Percentiles rank a stretch among this genome's conserved stretches.
Evolutionary conservation across 2,329 filamentous ascomycete species (phyloP).

Genomic region (Colletotrichum australisinense): DNA sequence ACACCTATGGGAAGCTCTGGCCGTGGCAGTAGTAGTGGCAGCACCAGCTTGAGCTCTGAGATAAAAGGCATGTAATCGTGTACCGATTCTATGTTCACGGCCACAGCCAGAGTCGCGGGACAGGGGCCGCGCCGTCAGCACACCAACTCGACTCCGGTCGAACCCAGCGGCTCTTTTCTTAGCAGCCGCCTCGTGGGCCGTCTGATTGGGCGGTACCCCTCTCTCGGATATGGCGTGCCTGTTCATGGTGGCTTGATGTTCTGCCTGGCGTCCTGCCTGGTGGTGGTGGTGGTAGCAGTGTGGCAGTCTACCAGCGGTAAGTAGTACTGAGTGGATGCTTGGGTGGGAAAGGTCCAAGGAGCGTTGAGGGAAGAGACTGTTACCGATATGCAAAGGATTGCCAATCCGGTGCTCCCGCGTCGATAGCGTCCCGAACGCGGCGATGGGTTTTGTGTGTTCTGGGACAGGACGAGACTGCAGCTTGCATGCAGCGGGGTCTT

Average conservation of each 20-base stretch:
- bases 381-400: not conserved
- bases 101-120: not conserved
- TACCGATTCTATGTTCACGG: not conserved
- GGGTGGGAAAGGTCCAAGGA: not conserved
- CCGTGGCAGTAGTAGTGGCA: not conserved
- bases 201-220: conserved; percentile 23
- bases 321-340: not conserved
- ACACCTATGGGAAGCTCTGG: not conserved
- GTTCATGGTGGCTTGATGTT: not conserved
- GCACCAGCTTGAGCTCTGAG: conserved; percentile 2
- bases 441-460: not conserved
- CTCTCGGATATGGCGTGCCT: conserved; percentile 10
- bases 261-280: not conserved
- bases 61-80: not conserved
- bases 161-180: conserved; percentile 21
- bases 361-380: not conserved
- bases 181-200: conserved; percentile 1
- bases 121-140: conserved; percentile 18
- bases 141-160: conserved; percentile 7
- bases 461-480: not conserved
- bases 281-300: not conserved
- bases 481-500: conserved; percentile 14
- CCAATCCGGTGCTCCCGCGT: conserved; percentile 22
- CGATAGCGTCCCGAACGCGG: conserved; percentile 25
- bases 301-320: not conserved